Evolutionary conservation across 495 filamentous ascomycete species (phyloP), one percentile per base, ranked within the genome.

Genomic region (Usnea hakonensis): DNA sequence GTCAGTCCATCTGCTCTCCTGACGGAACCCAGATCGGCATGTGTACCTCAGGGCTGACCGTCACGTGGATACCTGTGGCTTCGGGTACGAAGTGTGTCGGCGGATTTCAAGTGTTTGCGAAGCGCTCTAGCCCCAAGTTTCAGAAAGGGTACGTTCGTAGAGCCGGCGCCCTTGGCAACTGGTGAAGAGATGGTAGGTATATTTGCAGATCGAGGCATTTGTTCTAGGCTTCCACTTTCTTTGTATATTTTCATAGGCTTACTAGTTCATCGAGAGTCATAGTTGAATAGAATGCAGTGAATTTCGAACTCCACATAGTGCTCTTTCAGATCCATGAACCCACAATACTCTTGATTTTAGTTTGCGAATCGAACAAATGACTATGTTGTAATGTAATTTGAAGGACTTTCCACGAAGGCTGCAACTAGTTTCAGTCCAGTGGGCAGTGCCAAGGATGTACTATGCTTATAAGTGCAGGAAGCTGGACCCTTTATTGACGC

Each of bases 11-110:
- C 40, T 71, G 69, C 60, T 69, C 68, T 2, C 41, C 69, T 37
- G 69, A 71, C 55, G 65, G 64, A 23, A 64, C 17, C 1, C 50
- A 68, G 26, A 64, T 71, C n/a, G 69, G 69, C 11, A 65, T 41
- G 3, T 71, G 69, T 41, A 60, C 69, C 21, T 9, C 19, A 26
- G 41, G 33, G 16, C 62, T 60, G 10, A 64, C 64, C n/a, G 63
- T 68, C 41, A 60, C 67, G 13, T 58, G 69, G 62, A 65, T 63
- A 10, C 44, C 62, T 14, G 67, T 71, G 21, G 65, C 69, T 17
- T 11, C 40, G 14, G 69, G 69, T 10, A 71, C 69, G 1, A 62
- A 60, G 3, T 71, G 69, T 37, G 28, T 32, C 11, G 55, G 58
- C n/a, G 68, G 68, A 19, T 52, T 30, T 11, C 48, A 52, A n/a